Conservation (phyloP, 2,329 filamentous ascomycete species). For the Fusarium nodosum region DNA sequence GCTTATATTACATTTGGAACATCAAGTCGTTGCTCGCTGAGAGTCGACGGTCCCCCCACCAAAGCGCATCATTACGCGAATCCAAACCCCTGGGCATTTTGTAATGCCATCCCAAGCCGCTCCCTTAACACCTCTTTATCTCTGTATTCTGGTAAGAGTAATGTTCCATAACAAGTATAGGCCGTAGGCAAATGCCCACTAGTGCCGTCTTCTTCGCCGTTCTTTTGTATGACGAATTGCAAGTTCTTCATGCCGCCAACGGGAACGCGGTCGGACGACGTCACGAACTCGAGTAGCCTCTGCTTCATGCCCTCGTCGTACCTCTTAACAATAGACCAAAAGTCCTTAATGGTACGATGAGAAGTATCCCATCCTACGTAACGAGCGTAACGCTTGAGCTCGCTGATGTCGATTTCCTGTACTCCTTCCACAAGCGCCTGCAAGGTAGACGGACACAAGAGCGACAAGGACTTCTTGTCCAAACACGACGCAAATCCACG, state of each 20-base stretch:
- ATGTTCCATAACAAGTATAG: constrained; percentile 91
- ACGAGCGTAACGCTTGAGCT: constrained; percentile 76
- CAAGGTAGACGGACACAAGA: constrained; percentile 79
- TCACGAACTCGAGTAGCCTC: constrained; percentile 91
- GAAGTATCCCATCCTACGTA: constrained; percentile 85
- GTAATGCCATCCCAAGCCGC: constrained; percentile 85
- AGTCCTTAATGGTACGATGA: constrained; percentile 79
- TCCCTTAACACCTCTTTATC: constrained; percentile 76
- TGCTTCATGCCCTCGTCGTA: constrained; percentile 79
- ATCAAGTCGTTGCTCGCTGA: neutral
- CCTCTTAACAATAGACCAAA: constrained; percentile 83
- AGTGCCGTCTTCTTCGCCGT: constrained; percentile 72
- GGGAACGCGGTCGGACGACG: constrained; percentile 89
- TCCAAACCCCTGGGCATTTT: constrained; percentile 91
- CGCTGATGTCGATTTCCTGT: constrained; percentile 81
- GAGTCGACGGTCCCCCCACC: neutral
- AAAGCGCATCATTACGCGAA: constrained; percentile 68
- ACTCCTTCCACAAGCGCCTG: constrained; percentile 86
- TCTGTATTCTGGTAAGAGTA: constrained; percentile 87
- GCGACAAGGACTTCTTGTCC: constrained; percentile 74
- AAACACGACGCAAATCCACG: constrained; percentile 84
- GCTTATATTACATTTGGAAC: neutral
- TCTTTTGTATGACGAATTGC: constrained; percentile 85
- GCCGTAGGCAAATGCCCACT: constrained; percentile 80
- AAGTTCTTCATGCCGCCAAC: constrained; percentile 87